Base-by-base conservation (phyloP, 768 basidiomycete species). In the Leccinum broughii region DNA sequence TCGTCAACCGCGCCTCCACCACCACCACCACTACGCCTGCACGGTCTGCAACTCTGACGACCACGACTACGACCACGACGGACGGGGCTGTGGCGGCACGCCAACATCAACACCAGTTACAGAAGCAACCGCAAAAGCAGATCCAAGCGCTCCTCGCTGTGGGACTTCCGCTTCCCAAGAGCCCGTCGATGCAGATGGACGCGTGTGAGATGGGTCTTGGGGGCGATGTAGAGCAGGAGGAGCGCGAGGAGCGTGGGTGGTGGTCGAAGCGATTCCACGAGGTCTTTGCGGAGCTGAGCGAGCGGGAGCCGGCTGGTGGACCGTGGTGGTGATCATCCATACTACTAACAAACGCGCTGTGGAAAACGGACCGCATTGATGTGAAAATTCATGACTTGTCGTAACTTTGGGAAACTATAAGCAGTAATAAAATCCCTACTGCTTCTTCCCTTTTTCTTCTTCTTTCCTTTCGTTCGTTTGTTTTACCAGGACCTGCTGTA, bases 201-300 rank as follows among this genome's bases (percentile, higher is more conserved):
- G 77, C 72, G 48, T 63, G 67, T 15, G 72, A 75, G 15, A 71
- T 73, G 3, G 67, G 75, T 13, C 41, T 68, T 24, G 64, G 57
- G 28, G 63, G 57, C 11, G 70, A 74, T 60, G 60, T 70, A 8
- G 65, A 71, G 11, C 75, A 77, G 44, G 76, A 77, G 54, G 90
- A 90, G 63, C 70, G 86, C 26, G 87, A 89, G 66, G 87, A 90
- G 62, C 77, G 89, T 0, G 86, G 83, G 4, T 91, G 88, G 87
- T 92, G 90, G 90, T 78, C 84, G 13, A 64, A 85, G 46, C 75
- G 87, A 50, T 89, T 90, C 64, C 83, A 84, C 64, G 81, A 87
- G 62, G 82, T 88, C 13, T 71, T 87, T 59, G 70, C 75, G 11
- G 89, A 89, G 68, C 68, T 86, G 64, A 81, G 82, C 59, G 62